A percentile compares a stretch with the other conserved stretches of the same genome.
phyloP scores from a whole-genome alignment of 306 rosid species.

The Cicer bijugum region DNA sequence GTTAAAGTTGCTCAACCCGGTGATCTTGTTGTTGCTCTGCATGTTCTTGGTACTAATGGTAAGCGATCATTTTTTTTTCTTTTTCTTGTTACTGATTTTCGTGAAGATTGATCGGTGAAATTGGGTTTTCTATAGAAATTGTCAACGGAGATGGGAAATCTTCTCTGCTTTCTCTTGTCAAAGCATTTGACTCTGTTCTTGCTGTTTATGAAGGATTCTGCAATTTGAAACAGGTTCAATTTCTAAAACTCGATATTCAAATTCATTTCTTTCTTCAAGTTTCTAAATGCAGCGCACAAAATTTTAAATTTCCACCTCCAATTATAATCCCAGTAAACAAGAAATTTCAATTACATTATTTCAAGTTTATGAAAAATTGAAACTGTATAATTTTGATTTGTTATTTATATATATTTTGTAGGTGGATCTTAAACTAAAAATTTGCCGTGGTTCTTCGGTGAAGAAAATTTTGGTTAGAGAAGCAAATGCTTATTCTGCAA shows the following conservation, averaged over 20 bases:
- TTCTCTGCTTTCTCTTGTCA: constrained; percentile 83
- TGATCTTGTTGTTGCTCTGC: constrained; percentile 84
- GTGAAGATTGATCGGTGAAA: constrained; percentile 42
- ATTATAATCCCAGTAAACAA: too few species aligned
- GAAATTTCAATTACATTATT: neutral
- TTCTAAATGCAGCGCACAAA: neutral
- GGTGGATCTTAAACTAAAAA: constrained; percentile 93
- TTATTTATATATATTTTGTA: constrained; percentile 41
- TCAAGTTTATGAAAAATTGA: neutral
- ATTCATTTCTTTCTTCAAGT: constrained; percentile 25
- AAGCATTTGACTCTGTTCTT: constrained; percentile 93
- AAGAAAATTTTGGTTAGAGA: constrained; percentile 79
- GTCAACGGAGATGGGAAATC: constrained; percentile 82
- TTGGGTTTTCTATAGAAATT: constrained; percentile 57
- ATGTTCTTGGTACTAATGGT: constrained; percentile 83
- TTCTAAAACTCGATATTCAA: neutral
- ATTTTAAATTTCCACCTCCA: too few species aligned
- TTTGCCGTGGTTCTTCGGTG: constrained; percentile 78
- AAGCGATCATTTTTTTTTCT: neutral
- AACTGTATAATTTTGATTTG: neutral
- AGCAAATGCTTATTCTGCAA: constrained; percentile 72
- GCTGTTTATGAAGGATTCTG: constrained; percentile 96
- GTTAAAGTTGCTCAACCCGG: constrained; percentile 90
- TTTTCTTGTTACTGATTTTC: constrained; percentile 1
- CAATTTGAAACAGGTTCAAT: constrained; percentile 83